Evolutionary conservation across 2,329 filamentous ascomycete species (phyloP), one percentile per base, ranked within the genome.

Genomic region (Periconia macrospinosa): DNA sequence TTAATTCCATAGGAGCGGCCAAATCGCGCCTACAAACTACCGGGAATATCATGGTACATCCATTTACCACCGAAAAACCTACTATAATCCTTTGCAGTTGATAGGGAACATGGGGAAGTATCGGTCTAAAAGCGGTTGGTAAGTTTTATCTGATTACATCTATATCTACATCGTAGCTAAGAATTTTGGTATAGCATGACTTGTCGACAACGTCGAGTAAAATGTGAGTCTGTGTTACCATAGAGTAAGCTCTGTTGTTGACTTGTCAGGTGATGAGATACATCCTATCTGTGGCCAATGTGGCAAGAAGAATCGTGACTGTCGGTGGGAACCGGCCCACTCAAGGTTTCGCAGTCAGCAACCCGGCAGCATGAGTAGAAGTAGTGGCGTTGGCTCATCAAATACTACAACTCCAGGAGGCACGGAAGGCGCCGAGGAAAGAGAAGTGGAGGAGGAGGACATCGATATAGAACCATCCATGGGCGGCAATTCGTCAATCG

Each of bases 81-180:
- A 15, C 19, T 23, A 6, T 3, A 20, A 27, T 44, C 14, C 20
- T 44, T 37, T n/a, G 33, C 33, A 13, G 33, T 3, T 37, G 11
- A 6, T 37, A 10, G 15, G 5, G 33, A 37, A 37, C 15, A 65
- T 69, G 62, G 67, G 68, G 45, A 71, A 69, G 55, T 68, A 57
- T 52, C 67, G 68, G 45, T 71, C 68, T 37, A 66, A 59, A 50
- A 67, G 59, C 49, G 68, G 68, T 45, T 71, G 68, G 68, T 71
- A 35, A 60, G 66, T 63, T 44, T 14, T 13, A n/a, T 20, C 37
- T 41, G 18, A 18, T 19, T 20, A 30, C 35, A 17, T 48, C 18
- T 20, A 47, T 27, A 33, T 44, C 47, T 41, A 47, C 40, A 14
- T n/a, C 7, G 13, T 14, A 27, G 52, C 55, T 61, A 41, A 55